Conservation (phyloP, 1,284 basidiomycete genomes). For the Ganoderma meredithae region DNA sequence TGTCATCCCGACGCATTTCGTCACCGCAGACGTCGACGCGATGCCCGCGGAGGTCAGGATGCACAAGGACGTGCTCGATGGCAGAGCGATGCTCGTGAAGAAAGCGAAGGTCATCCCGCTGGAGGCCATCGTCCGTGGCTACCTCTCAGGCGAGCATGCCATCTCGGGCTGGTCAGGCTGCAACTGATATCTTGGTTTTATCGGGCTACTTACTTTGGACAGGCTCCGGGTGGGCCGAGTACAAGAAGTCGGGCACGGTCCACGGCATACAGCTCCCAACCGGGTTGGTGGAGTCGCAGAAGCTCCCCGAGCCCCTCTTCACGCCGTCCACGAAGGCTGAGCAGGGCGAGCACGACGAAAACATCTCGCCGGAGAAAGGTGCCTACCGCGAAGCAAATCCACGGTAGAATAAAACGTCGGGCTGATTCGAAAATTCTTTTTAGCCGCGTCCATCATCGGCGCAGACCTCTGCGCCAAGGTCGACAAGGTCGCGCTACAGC, state of each 20-base stretch:
- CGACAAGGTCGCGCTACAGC: slow-evolving; percentile 63
- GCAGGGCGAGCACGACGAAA: slow-evolving; percentile 95
- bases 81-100: slow-evolving; percentile 90
- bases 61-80: slow-evolving; percentile 80
- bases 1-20: slow-evolving; percentile 89
- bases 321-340: slow-evolving; percentile 99
- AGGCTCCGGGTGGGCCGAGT: slow-evolving; percentile 97
- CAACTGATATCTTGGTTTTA: not conserved
- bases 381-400: slow-evolving; percentile 2
- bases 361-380: slow-evolving; percentile 94
- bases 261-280: slow-evolving; percentile 85
- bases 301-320: slow-evolving; percentile 86
- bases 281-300: slow-evolving; percentile 87
- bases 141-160: slow-evolving; percentile 80
- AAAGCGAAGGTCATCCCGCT: slow-evolving; percentile 92
- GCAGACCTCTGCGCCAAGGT: slow-evolving; percentile 71
- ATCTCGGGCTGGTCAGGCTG: not conserved
- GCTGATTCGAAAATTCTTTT: not conserved
- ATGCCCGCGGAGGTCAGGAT: slow-evolving; percentile 79
- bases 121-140: slow-evolving; percentile 98
- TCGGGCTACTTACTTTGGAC: not conserved
- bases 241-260: slow-evolving; percentile 88
- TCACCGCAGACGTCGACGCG: slow-evolving; percentile 75
- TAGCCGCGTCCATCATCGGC: slow-evolving; percentile 75
- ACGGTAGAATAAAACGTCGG: not conserved